Evolutionary conservation across 305 asterid genomes (phyloP), one percentile per base, ranked within the genome.

Genomic region (Fraxinus paxiana): DNA sequence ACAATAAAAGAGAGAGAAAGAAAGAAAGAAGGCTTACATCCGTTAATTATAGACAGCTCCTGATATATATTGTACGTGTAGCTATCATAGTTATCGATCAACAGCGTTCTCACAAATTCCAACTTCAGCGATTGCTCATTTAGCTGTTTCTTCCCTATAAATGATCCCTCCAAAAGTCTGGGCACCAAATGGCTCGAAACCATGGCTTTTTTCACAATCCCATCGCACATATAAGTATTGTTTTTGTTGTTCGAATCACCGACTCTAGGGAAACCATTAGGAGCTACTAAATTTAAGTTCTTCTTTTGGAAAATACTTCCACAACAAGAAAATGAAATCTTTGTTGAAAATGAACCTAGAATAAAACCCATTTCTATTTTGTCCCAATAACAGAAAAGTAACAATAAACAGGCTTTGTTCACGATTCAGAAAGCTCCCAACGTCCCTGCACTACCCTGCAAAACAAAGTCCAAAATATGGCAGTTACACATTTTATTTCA

Each of bases 11-110:
- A 18, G 33, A 75, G 83, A 38, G 46, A 38, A 10, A 65, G 35
- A n/a, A 71, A 31, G 72, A 79, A 69, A 51, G 78, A 89, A 83
- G 56, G 56, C 97, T 88, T 90, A 94, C 99, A 80, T 73, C 97
- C 98, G 87, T 96, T 96, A 75, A 92, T 85, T 79, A 92, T 89
- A 28, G 99, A 88, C 71, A 96, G 90, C 86, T 96, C 98, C 88
- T 96, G 99, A 86, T 84, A 94, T 81, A 96, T 94, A 84, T 96
- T 96, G 82, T 94, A 96, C 0, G 99, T 96, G 88, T 96, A 94
- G 85, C 99, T 96, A 84, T 96, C 99, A 81, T 94, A 94, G 85
- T 96, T 96, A 81, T 96, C 99, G 76, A 96, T 91, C 90, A 96
- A 87, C 90, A 96, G 85, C 7, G 98, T 96, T 67, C 97, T 87